Conservation (phyloP, 2,329 filamentous ascomycete genomes). For the Aureobasidium zeae region DNA sequence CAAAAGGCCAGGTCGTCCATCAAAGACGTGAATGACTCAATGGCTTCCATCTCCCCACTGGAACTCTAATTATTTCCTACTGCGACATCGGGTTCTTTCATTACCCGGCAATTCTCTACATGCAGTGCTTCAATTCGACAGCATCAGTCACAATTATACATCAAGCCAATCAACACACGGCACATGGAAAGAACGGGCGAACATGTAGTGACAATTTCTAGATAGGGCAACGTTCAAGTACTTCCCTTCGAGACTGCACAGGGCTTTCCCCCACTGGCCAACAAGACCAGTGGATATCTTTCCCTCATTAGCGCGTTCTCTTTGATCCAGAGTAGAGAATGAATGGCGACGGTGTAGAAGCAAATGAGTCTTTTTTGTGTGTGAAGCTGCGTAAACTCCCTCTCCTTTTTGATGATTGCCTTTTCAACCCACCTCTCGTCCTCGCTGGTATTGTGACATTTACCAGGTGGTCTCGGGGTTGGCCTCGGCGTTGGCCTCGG, state of each 20-base stretch:
- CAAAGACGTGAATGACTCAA: slow-evolving; percentile 6
- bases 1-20: no score
- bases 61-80: no score
- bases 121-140: not conserved
- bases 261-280: slow-evolving; percentile 84
- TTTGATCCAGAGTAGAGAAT: slow-evolving; percentile 28
- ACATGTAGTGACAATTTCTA: slow-evolving; percentile 17
- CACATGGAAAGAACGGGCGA: slow-evolving; percentile 13
- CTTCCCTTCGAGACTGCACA: slow-evolving; percentile 75
- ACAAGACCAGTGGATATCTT: slow-evolving; percentile 72
- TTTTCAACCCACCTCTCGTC: slow-evolving; percentile 12
- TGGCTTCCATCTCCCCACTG: not conserved
- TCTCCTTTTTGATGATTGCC: slow-evolving; percentile 8
- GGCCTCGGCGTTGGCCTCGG: slow-evolving; percentile 28
- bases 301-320: slow-evolving; percentile 92
- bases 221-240: slow-evolving; percentile 75
- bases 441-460: slow-evolving; percentile 20
- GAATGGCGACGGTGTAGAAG: slow-evolving; percentile 20
- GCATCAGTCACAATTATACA: slow-evolving; percentile 1
- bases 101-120: not conserved
- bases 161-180: no score
- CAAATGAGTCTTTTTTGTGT: slow-evolving; percentile 15
- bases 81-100: slow-evolving; percentile 6
- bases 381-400: slow-evolving; percentile 10
- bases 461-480: slow-evolving; percentile 39